Percentiles rank a stretch among this genome's conserved stretches.
Conservation (phyloP, 306 rosid species). For the Cicer cuneatum region DNA sequence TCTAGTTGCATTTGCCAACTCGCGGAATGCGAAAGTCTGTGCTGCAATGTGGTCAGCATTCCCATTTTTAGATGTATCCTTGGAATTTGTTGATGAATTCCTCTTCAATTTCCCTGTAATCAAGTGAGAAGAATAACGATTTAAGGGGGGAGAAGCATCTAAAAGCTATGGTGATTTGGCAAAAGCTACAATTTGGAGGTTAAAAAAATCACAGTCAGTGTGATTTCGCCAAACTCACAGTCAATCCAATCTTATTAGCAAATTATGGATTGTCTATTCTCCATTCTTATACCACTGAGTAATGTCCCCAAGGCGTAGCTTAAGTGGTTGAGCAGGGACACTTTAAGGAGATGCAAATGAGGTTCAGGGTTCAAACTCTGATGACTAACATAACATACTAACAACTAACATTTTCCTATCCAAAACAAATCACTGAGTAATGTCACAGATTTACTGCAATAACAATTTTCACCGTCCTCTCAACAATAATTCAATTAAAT, state of each 20-base stretch:
- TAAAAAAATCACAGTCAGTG: too few relatives aligned
- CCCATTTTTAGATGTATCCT: conserved; percentile 63
- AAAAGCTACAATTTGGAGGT: too few relatives aligned
- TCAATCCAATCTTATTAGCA: neutral
- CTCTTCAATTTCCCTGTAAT: conserved; percentile 60
- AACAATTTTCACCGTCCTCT: neutral
- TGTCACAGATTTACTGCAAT: neutral
- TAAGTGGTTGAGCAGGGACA: too few relatives aligned
- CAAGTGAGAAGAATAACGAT: conserved; percentile 35
- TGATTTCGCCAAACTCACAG: too few relatives aligned
- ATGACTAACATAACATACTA: too few relatives aligned
- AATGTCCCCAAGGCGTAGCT: too few relatives aligned
- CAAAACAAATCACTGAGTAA: too few relatives aligned
- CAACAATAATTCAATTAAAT: neutral
- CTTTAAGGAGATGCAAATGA: too few relatives aligned
- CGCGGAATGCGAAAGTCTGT: conserved; percentile 85
- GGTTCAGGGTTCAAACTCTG: too few relatives aligned
- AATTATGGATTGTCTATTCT: neutral
- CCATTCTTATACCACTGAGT: neutral
- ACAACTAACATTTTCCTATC: too few relatives aligned
- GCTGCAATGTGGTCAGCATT: conserved; percentile 81
- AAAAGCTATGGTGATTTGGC: too few relatives aligned
- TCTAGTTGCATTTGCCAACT: conserved; percentile 87
- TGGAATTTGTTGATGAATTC: conserved; percentile 61
- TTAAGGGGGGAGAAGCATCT: conserved; percentile 26